These are phyloP conservation scores for Clarireedia sp. DNA, from an alignment of 2,329 filamentous ascomycete species.

Conservation along the genomic window DNA sequence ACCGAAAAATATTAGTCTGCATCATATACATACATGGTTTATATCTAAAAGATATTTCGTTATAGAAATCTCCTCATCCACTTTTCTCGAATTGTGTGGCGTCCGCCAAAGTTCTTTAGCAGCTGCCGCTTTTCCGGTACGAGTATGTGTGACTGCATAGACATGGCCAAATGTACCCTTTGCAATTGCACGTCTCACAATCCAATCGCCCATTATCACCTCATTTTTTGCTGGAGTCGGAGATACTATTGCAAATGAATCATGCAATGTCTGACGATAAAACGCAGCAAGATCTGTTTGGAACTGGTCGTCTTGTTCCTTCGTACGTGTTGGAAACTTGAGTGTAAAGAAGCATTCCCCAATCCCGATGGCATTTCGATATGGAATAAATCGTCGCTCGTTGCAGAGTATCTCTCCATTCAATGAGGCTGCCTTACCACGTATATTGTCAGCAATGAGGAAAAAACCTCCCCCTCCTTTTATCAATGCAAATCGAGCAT, in stretches of 20 bases:
- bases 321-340: slow-evolving; percentile 12
- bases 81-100: slow-evolving; percentile 9
- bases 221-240: slow-evolving; percentile 16
- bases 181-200: slow-evolving; percentile 17
- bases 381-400: slow-evolving; percentile 17
- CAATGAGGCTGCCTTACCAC: slow-evolving; percentile 10
- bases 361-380: slow-evolving; percentile 15
- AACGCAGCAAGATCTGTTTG: slow-evolving; percentile 15
- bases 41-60: slow-evolving; percentile 11
- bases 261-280: slow-evolving; percentile 12
- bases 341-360: slow-evolving; percentile 18
- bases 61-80: slow-evolving; percentile 17
- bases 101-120: slow-evolving; percentile 20
- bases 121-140: slow-evolving; percentile 16
- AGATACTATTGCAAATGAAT: slow-evolving; percentile 14
- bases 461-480: slow-evolving; percentile 17
- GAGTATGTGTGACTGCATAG: slow-evolving; percentile 13
- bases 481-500: slow-evolving; percentile 18
- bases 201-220: slow-evolving; percentile 16
- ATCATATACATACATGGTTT: slow-evolving; percentile 14
- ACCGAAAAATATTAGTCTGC: not conserved
- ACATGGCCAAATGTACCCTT: slow-evolving; percentile 17
- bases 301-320: slow-evolving; percentile 15
- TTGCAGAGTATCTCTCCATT: slow-evolving; percentile 17
- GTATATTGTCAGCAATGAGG: slow-evolving; percentile 16